Base-by-base conservation (phyloP, 805 yeast species). In the Wickerhamomyces hampshirensis region DNA sequence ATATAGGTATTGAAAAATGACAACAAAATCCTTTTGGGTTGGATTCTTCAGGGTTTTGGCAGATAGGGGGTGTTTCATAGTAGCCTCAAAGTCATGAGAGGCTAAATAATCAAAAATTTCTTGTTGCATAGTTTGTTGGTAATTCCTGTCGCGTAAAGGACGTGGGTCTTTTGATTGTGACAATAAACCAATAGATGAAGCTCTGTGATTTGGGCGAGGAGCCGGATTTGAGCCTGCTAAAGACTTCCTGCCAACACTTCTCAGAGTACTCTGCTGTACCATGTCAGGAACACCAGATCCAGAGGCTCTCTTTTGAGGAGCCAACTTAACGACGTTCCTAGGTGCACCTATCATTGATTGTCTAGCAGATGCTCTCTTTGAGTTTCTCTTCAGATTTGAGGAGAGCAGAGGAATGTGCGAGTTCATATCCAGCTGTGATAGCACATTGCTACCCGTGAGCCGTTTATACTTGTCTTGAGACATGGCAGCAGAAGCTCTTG, bases 1-100 rank as follows among this genome's bases (percentile, higher is more conserved):
- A 60, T 84, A 87, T 17, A 89, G 60, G 73, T 87, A 89, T 56
- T 82, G 84, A 61, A 88, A 88, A 10, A 88, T 77, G 30, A 73
- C 54, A 6, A 77, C 77, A 57, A 88, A 88, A 47, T 85, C 95
- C 52, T 83, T 84, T 53, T 88, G 96, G 0, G 96, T 87, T 13
- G 96, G 96, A 45, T 70, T 76, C 46, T 66, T 71, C 39, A 88
- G 63, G 2, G 86, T 75, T 53, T 77, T 79, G 8, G 69, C 64
- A 3, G 84, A 70, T 15, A 88, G 59, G 4, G 85, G 73, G 44
- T 81, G 85, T 47, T 77, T 80, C 68, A 78, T 80, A 40, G 83
- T 91, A 24, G 75, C 62, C 51, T 84, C 95, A 58, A 84, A 88
- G 53, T 75, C 73, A 55, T 81, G 75, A 8, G 65, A 61, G 5